Evolutionary conservation across 768 basidiomycete genomes (phyloP).

Genomic region (Suillus subalutaceus): DNA sequence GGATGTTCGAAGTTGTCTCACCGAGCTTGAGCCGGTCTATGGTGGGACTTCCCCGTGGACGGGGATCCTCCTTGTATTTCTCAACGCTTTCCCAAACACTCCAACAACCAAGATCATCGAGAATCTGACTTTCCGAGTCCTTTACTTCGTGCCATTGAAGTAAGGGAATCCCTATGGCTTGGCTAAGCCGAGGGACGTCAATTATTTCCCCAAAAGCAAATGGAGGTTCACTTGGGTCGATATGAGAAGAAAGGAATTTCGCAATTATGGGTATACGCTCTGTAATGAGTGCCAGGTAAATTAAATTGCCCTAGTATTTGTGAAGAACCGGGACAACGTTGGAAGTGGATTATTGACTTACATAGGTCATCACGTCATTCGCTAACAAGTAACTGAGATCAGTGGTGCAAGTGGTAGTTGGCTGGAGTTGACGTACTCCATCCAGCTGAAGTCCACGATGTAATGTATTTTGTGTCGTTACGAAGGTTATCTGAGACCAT

Average conservation of each 20-base stretch:
- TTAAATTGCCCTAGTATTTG: constrained; percentile 54
- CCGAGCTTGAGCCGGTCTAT: constrained; percentile 14
- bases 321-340: constrained; percentile 5
- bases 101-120: constrained; percentile 33
- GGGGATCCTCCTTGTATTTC: constrained; percentile 12
- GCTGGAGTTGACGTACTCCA: constrained; percentile 57
- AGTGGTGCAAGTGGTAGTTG: neutral
- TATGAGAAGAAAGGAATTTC: constrained; percentile 60
- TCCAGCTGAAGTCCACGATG: constrained; percentile 74
- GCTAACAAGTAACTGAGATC: constrained; percentile 40
- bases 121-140: constrained; percentile 38
- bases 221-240: constrained; percentile 49
- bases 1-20: neutral
- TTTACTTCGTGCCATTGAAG: constrained; percentile 71
- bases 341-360: constrained; percentile 28
- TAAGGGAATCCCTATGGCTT: constrained; percentile 46
- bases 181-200: constrained; percentile 55
- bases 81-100: constrained; percentile 25
- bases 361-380: constrained; percentile 80
- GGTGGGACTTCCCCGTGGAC: constrained; percentile 17
- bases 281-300: constrained; percentile 62
- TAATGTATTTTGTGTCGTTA: constrained; percentile 63
- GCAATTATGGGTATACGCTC: constrained; percentile 61
- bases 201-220: constrained; percentile 64
- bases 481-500: constrained; percentile 59